Evolutionary conservation across 768 basidiomycete species (phyloP).

Genomic region (Suillus cothurnatus): DNA sequence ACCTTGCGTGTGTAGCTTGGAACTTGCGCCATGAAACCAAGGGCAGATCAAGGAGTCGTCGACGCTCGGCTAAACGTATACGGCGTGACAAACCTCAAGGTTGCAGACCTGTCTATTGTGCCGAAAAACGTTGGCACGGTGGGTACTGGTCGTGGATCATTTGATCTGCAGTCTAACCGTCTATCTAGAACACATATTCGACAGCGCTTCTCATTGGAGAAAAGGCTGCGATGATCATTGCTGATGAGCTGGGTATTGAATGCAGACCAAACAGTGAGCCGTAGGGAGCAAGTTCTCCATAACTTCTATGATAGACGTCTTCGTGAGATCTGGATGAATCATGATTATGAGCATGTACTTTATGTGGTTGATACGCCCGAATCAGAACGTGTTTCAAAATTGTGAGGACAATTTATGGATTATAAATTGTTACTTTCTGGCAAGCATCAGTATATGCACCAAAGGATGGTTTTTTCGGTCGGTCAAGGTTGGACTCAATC

Average conservation of each 20-base stretch:
- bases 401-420: not conserved
- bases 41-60: slow-evolving; percentile 61
- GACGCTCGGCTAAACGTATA: slow-evolving; percentile 64
- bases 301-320: not conserved
- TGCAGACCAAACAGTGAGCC: not conserved
- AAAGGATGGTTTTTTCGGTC: not conserved
- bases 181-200: slow-evolving; percentile 39
- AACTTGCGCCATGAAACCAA: slow-evolving; percentile 69
- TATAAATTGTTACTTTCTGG: too few relatives aligned
- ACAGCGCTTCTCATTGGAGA: slow-evolving; percentile 49
- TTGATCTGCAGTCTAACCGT: not conserved
- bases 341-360: not conserved
- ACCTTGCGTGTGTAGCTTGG: slow-evolving; percentile 47
- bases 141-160: not conserved
- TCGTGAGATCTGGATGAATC: too few relatives aligned
- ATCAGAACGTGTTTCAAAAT: not conserved
- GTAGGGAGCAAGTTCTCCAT: not conserved
- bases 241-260: too few relatives aligned
- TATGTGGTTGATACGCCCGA: not conserved
- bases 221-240: slow-evolving; percentile 56
- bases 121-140: slow-evolving; percentile 38
- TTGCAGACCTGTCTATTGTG: slow-evolving; percentile 51
- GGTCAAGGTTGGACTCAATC: not conserved
- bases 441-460: too few relatives aligned
- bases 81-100: slow-evolving; percentile 56